A percentile compares a stretch with the other conserved stretches of the same genome.
These are phyloP conservation scores for Phlebopus sp. DNA, from an alignment of 1,284 basidiomycete genomes.

Conservation along the genomic window DNA sequence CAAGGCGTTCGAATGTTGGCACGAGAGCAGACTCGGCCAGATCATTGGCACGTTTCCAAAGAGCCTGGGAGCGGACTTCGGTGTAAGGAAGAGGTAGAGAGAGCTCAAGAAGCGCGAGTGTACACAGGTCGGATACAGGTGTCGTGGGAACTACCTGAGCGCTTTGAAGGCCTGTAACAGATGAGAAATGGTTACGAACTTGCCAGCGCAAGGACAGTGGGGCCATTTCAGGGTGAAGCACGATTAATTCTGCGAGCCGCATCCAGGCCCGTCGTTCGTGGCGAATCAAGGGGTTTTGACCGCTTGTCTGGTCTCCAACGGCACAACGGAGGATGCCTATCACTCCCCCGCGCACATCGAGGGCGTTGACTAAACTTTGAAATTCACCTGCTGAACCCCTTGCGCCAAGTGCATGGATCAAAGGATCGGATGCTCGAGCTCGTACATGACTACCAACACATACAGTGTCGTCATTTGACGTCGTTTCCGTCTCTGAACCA, in stretches of 20 bases:
- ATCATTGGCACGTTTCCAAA: conserved; percentile 40
- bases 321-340: conserved; percentile 38
- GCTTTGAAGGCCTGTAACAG: conserved; percentile 28
- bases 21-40: conserved; percentile 27
- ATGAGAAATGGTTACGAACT: conserved; percentile 24
- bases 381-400: conserved; percentile 41
- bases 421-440: conserved; percentile 22
- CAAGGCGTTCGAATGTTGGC: conserved; percentile 51
- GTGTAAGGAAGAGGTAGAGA: conserved; percentile 34
- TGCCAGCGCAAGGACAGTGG: conserved; percentile 18
- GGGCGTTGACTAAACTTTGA: conserved; percentile 35
- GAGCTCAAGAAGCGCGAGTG: conserved; percentile 54
- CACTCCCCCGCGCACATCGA: conserved; percentile 41
- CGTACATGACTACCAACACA: conserved; percentile 5
- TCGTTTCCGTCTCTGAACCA: conserved; percentile 28
- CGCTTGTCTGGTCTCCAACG: conserved; percentile 22
- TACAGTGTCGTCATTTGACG: conserved; percentile 31
- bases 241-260: conserved; percentile 48
- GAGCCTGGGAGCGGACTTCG: conserved; percentile 34
- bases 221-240: conserved; percentile 38
- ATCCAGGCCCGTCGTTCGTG: conserved; percentile 53
- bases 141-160: conserved; percentile 11
- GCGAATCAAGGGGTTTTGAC: conserved; percentile 38
- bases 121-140: conserved; percentile 49
- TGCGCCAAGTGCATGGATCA: conserved; percentile 35